phyloP scores from a whole-genome alignment of 2,329 filamentous ascomycete species.

The Botryotinia calthae region DNA sequence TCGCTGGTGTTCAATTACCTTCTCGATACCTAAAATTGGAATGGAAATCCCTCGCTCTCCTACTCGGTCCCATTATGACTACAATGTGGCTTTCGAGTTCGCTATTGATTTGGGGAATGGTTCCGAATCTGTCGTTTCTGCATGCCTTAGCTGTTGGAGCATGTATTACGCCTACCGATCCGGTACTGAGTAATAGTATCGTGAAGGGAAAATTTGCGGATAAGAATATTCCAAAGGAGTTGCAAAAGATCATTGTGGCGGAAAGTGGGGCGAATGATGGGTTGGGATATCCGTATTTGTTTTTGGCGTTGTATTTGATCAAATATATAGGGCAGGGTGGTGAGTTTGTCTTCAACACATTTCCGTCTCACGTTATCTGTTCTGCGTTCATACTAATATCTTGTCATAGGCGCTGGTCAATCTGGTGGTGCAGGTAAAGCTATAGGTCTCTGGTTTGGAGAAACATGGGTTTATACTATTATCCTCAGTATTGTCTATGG shows the following conservation, averaged over 20 bases:
- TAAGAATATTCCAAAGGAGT: slow-evolving; percentile 76
- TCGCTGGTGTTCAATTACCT: slow-evolving; percentile 85
- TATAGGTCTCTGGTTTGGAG: slow-evolving; percentile 77
- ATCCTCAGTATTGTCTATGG: slow-evolving; percentile 77
- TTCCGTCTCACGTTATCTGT: not conserved
- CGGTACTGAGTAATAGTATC: slow-evolving; percentile 82
- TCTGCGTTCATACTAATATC: not conserved
- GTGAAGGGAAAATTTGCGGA: slow-evolving; percentile 94
- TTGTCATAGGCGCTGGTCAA: slow-evolving; percentile 39
- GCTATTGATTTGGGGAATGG: slow-evolving; percentile 72
- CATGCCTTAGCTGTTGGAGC: slow-evolving; percentile 78
- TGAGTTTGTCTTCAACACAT: slow-evolving; percentile 46
- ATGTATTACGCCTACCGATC: slow-evolving; percentile 90
- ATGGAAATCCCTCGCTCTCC: slow-evolving; percentile 71
- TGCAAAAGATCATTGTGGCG: slow-evolving; percentile 75
- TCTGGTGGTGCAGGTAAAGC: slow-evolving; percentile 61
- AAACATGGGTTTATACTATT: slow-evolving; percentile 83
- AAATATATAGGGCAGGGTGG: slow-evolving; percentile 61
- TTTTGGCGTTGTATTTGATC: slow-evolving; percentile 79
- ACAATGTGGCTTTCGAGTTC: slow-evolving; percentile 85
- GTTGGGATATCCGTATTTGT: slow-evolving; percentile 80
- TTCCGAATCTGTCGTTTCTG: slow-evolving; percentile 69
- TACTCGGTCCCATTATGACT: slow-evolving; percentile 82
- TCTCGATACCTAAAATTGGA: slow-evolving; percentile 75
- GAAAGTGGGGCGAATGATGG: slow-evolving; percentile 91